A percentile compares a stretch with the other conserved stretches of the same genome.
phyloP scores from a whole-genome alignment of 331 rosid species.

The Acacia pycnantha region DNA sequence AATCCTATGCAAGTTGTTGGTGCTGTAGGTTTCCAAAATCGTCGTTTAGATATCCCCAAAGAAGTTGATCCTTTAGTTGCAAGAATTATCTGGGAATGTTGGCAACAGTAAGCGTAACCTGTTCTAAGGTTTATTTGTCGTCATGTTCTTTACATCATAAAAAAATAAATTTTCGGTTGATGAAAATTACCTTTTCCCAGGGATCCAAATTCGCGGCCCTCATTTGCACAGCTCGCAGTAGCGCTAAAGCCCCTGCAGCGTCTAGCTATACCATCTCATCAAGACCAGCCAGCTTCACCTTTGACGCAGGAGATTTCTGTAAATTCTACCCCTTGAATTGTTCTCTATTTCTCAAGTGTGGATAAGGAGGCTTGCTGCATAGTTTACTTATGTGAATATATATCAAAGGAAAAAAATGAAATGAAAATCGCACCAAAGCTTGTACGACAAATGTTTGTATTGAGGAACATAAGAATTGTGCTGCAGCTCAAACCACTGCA shows the following conservation, averaged over 20 bases:
- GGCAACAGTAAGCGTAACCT: slow-evolving; percentile 83
- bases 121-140: slow-evolving; percentile 8
- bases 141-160: background rate
- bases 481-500: slow-evolving; percentile 50
- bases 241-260: slow-evolving; percentile 89
- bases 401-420: slow-evolving; percentile 16
- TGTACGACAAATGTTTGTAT: slow-evolving; percentile 29
- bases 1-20: slow-evolving; percentile 99
- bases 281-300: slow-evolving; percentile 67
- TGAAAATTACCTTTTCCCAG: slow-evolving; percentile 36
- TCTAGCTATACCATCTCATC: slow-evolving; percentile 61
- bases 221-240: slow-evolving; percentile 68
- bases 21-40: slow-evolving; percentile 97
- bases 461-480: slow-evolving; percentile 37
- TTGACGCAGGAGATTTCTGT: slow-evolving; percentile 76
- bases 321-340: slow-evolving; percentile 71
- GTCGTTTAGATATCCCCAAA: slow-evolving; percentile 90
- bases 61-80: slow-evolving; percentile 90
- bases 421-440: slow-evolving; percentile 22
- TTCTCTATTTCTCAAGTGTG: slow-evolving; percentile 53
- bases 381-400: slow-evolving; percentile 34
- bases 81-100: slow-evolving; percentile 89
- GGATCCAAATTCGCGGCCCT: slow-evolving; percentile 94
- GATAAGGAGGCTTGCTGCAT: slow-evolving; percentile 43
- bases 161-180: slow-evolving; percentile 16